These are phyloP conservation scores for Pseudozyma tsukubaensis DNA, from an alignment of 1,284 basidiomycete genomes.

Conservation along the genomic window DNA sequence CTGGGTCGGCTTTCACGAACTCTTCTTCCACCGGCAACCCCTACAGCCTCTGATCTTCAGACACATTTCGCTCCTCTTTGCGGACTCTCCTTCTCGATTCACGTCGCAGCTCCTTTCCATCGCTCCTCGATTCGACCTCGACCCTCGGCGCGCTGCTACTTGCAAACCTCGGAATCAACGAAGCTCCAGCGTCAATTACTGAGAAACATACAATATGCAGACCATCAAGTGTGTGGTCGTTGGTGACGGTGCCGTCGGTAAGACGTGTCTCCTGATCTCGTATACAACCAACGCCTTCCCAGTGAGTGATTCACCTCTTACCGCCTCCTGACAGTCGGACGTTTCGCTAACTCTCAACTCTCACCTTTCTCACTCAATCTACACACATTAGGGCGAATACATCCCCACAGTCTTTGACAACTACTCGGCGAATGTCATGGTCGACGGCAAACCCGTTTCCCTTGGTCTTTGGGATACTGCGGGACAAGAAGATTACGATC, in stretches of 20 bases:
- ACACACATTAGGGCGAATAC: constrained; percentile 57
- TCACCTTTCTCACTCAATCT: not conserved
- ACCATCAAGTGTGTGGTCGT: constrained; percentile 68
- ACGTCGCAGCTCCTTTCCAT: too few species aligned
- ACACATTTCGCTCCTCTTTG: too few species aligned
- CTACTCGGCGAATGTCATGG: constrained; percentile 91
- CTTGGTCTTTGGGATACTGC: constrained; percentile 83
- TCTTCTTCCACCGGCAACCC: too few species aligned
- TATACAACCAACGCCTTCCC: constrained; percentile 69
- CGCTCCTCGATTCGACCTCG: too few species aligned
- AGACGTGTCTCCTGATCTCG: constrained; percentile 68
- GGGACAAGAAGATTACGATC: constrained; percentile 77
- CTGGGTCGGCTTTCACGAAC: too few species aligned
- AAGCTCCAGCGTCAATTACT: too few species aligned
- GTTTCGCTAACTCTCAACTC: not conserved
- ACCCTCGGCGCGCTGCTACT: too few species aligned
- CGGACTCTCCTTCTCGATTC: too few species aligned
- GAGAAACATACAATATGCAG: constrained; percentile 46
- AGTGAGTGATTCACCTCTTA: constrained; percentile 32
- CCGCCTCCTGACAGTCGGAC: not conserved
- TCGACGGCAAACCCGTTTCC: constrained; percentile 97
- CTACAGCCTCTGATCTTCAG: too few species aligned
- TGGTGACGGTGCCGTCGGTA: constrained; percentile 68
- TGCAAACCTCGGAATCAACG: too few species aligned
- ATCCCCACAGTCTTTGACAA: constrained; percentile 84